Conservation (phyloP, 2,329 filamentous ascomycete species). For the Ceratocystis eucalypticola region DNA sequence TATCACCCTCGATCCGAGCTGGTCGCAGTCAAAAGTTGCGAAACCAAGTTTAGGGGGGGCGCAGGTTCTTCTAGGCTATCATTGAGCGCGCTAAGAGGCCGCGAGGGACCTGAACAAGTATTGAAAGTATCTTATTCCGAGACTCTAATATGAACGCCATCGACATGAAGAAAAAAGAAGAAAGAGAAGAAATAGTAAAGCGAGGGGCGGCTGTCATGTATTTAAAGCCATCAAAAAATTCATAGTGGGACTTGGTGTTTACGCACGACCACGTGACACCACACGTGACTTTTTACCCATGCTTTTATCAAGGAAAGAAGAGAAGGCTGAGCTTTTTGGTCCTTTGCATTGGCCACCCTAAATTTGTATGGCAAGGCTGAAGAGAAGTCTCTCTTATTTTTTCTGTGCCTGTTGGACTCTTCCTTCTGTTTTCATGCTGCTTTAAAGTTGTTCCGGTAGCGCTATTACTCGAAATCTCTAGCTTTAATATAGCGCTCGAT, state of each 20-base stretch:
- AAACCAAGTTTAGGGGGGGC: constrained; percentile 56
- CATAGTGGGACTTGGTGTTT: neutral
- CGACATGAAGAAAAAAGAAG: constrained; percentile 57
- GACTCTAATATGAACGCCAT: constrained; percentile 97
- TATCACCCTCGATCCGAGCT: constrained; percentile 20
- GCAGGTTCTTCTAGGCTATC: constrained; percentile 74
- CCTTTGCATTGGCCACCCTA: neutral
- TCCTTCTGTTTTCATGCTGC: neutral
- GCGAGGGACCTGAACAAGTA: constrained; percentile 80
- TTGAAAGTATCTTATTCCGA: constrained; percentile 75
- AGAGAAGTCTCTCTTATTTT: neutral
- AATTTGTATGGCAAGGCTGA: constrained; percentile 17
- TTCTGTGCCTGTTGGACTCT: neutral
- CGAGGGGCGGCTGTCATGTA: neutral
- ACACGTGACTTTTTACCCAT: neutral
- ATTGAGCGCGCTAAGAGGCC: constrained; percentile 92
- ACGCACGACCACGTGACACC: neutral
- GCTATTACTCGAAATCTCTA: neutral
- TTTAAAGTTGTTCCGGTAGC: neutral
- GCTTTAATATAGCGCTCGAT: too few species aligned
- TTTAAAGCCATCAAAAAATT: constrained; percentile 16
- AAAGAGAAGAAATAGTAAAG: constrained; percentile 25
- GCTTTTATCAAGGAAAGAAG: neutral
- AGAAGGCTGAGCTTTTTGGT: constrained; percentile 8
- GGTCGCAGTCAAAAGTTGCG: constrained; percentile 34